These are phyloP conservation scores for Amanita rimosa DNA, from an alignment of 768 basidiomycete genomes.

Conservation along the genomic window DNA sequence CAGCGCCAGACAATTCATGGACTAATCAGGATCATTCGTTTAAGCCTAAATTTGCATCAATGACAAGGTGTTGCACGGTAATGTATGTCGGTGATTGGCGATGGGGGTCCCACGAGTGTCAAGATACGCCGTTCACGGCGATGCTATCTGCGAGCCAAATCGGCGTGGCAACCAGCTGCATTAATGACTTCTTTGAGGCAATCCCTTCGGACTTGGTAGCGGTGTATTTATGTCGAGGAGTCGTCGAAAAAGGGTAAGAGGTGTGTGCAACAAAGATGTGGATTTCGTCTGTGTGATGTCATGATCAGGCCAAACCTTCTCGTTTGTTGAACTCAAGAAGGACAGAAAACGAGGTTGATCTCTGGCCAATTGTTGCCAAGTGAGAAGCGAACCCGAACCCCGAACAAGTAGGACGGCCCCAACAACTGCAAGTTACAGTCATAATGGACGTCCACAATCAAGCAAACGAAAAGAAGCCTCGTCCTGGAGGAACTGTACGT, in stretches of 20 bases:
- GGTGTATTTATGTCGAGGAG: too few relatives aligned
- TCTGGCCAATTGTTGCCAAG: background rate
- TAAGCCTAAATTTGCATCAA: slow-evolving; percentile 3
- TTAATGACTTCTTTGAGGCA: slow-evolving; percentile 1
- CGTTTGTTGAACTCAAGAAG: background rate
- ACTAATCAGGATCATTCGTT: background rate
- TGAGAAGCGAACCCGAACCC: background rate
- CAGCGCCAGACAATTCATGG: background rate
- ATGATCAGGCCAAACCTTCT: background rate
- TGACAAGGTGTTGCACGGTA: background rate
- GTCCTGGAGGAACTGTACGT: slow-evolving; percentile 7
- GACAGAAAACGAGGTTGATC: background rate
- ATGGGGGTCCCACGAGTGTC: slow-evolving; percentile 5
- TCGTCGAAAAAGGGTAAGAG: background rate
- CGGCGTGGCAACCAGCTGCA: slow-evolving; percentile 5
- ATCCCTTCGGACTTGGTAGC: background rate
- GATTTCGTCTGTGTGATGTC: background rate
- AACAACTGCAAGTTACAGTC: background rate
- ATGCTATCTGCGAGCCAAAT: slow-evolving; percentile 1
- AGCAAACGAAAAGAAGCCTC: too few relatives aligned
- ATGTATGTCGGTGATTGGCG: slow-evolving; percentile 4
- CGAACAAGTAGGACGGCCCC: background rate
- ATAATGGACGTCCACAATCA: background rate
- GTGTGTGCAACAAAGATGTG: background rate
- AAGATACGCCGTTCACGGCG: slow-evolving; percentile 4